Conservation (phyloP, 148 eudicot genomes). For the Vaccinium macrocarpon region DNA sequence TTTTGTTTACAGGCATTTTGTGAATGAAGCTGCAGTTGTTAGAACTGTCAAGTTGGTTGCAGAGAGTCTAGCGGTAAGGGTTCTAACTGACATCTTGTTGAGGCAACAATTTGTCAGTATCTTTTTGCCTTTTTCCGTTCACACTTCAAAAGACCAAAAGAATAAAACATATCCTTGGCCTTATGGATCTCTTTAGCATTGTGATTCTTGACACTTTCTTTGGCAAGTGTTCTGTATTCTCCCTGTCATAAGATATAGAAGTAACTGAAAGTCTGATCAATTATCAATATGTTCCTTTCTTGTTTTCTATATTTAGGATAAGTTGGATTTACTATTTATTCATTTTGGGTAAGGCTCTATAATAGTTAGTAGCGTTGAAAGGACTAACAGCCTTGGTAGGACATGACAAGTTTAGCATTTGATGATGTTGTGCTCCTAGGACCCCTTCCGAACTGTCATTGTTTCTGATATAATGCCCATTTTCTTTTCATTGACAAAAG, state of each 20-base stretch:
- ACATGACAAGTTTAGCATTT: constrained; percentile 7
- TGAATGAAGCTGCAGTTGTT: constrained; percentile 59
- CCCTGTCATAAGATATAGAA: background rate
- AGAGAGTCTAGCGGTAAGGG: constrained; percentile 90
- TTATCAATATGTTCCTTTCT: background rate
- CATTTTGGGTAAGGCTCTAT: background rate
- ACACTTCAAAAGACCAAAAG: background rate
- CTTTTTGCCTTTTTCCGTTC: background rate
- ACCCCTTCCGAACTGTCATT: constrained; percentile 4
- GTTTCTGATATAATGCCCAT: background rate
- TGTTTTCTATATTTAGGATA: background rate
- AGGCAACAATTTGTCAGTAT: background rate
- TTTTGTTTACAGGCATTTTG: constrained; percentile 52
- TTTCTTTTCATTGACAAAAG: background rate
- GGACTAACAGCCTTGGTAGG: background rate
- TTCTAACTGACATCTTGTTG: constrained; percentile 5
- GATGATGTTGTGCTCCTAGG: background rate
- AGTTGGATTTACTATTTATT: background rate
- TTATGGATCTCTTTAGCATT: background rate
- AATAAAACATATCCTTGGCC: background rate
- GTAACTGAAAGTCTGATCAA: background rate
- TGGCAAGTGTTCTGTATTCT: background rate
- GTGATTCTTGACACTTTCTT: background rate
- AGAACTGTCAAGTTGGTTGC: constrained; percentile 87
- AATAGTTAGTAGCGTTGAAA: background rate